Evolutionary conservation across 192 early-diverging fungal genomes (phyloP), one percentile per base, ranked within the genome.

Genomic region (Funneliformis geosporum): DNA sequence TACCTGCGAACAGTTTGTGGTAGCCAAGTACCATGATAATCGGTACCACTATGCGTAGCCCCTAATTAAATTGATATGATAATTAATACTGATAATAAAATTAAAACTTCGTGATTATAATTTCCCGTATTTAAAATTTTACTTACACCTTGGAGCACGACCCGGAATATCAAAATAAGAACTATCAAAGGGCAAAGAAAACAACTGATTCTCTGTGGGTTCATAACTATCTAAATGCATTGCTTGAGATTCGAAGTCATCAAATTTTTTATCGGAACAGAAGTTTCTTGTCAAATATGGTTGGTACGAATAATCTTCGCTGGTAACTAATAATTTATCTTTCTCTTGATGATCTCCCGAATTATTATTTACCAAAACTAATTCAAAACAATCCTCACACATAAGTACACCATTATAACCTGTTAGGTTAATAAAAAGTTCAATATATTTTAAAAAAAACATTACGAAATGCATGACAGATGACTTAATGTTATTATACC

Each of bases 21-120:
- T 23, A 97, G 87, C 96, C 96, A 97, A 5, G 95, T 96, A 62
- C 95, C 95, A 79, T 96, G 96, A 77, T 97, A 97, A 81, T 97
- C 95, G 14, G 92, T 90, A n/a, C 95, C 95, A 33, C 93, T 94
- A 84, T 95, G 94, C n/a, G 93, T 91, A 4, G 90, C 94, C 94
- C 85, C 85, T 85, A 74, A 46, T 33, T 18, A 60, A 18, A 1
- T 69, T n/a, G n/a, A 5, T 6, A 69, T 67, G 21, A 61, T 67
- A 33, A 67, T n/a, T 43, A 9, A 28, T 12, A 28, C 23, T 8
- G 28, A 28, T 0, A 8, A 8, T 27, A 6, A 43, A 3, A 11
- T 2, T 16, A 38, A 42, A 40, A 1, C 23, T 11, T 10, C 11
- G 10, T 33, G 33, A 33, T 33, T 33, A 33, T 33, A 28, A 47